Percentiles rank a stretch among this genome's conserved stretches.
Evolutionary conservation across 208 protist species (phyloP).

Genomic region (Wallacemonas sp.): DNA sequence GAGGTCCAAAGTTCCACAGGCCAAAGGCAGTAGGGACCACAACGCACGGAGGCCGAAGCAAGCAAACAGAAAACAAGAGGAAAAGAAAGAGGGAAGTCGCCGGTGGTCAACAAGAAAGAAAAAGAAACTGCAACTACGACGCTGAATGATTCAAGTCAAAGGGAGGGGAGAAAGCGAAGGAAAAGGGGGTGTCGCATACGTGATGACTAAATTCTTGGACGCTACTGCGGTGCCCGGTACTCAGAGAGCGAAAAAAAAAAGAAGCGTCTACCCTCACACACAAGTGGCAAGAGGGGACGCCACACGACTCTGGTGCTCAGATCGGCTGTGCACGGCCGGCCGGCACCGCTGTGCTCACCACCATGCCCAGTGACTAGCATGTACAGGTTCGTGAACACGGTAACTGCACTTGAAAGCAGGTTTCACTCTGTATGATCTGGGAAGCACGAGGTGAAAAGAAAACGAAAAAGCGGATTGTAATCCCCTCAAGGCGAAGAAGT

Average conservation of each 20-base stretch:
- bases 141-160: neutral
- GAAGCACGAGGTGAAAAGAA: too few relatives aligned
- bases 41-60: too few relatives aligned
- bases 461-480: too few relatives aligned
- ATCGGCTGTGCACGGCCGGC: too few relatives aligned
- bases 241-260: neutral
- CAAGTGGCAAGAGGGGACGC: neutral
- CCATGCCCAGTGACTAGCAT: too few relatives aligned
- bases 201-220: constrained; percentile 7
- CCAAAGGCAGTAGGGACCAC: neutral
- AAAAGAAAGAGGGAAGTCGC: constrained; percentile 9
- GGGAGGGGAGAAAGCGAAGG: neutral
- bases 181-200: too few relatives aligned
- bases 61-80: neutral
- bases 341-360: too few relatives aligned
- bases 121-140: constrained; percentile 2
- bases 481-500: too few relatives aligned
- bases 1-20: neutral
- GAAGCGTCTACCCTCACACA: neutral
- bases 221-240: constrained; percentile 3
- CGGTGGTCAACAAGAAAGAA: constrained; percentile 7
- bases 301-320: too few relatives aligned
- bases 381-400: too few relatives aligned
- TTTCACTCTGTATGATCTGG: too few relatives aligned
- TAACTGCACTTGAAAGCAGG: too few relatives aligned